Percentiles rank a stretch among this genome's conserved stretches.
Conservation (phyloP, 108 stramenopile genomes). For the Cyclotella baltica region DNA sequence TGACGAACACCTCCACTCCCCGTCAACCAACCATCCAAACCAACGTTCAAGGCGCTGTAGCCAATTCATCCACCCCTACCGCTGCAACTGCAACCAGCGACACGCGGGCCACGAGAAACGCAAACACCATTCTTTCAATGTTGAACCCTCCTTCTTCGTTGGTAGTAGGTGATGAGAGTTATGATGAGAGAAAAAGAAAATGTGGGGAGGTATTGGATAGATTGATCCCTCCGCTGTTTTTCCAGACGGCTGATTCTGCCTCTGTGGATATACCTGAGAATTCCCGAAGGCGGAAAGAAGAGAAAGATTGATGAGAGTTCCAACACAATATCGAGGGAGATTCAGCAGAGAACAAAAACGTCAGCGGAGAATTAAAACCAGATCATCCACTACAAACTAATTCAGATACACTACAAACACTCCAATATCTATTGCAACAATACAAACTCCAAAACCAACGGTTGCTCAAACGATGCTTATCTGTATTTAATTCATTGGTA, state of each 20-base stretch:
- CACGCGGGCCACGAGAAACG: neutral
- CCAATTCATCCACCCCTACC: neutral
- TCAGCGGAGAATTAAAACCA: constrained; percentile 1
- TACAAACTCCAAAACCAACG: constrained; percentile 35
- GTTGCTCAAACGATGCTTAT: constrained; percentile 16
- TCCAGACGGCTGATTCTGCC: neutral
- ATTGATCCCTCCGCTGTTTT: constrained; percentile 31
- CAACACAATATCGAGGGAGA: neutral
- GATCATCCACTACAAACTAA: neutral
- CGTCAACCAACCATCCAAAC: neutral
- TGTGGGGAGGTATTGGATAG: constrained; percentile 14
- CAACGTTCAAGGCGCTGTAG: neutral
- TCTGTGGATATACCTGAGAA: neutral
- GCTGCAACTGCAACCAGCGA: neutral
- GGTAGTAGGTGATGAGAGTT: constrained; percentile 8
- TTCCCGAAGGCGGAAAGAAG: neutral
- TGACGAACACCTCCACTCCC: neutral
- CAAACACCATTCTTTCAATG: neutral
- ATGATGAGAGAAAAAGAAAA: neutral
- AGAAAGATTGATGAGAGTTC: neutral
- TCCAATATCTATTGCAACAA: constrained; percentile 29
- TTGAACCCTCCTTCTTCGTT: neutral
- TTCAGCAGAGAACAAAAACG: neutral
- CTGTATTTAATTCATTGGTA: constrained; percentile 32
- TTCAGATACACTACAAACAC: neutral